phyloP scores from a whole-genome alignment of 2,329 filamentous ascomycete species.

The Ophiostoma ulmi region DNA sequence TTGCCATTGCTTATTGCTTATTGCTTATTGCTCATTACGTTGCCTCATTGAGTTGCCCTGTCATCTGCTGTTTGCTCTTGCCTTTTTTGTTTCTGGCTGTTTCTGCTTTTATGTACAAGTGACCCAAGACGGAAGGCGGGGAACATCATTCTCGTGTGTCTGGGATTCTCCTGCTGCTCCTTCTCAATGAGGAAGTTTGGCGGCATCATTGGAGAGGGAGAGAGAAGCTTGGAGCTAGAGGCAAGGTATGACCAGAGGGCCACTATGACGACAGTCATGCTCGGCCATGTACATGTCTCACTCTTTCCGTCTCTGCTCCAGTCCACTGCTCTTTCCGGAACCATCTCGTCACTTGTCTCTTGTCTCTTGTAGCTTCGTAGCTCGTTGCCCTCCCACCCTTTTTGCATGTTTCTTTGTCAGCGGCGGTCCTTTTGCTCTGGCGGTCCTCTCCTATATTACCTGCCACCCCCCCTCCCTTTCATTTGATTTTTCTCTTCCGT shows the following conservation, averaged over 20 bases:
- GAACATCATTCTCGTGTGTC: neutral
- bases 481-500: neutral
- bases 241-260: neutral
- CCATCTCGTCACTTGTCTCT: neutral
- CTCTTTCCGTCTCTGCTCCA: neutral
- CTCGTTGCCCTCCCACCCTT: conserved; percentile 6
- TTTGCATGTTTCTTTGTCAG: neutral
- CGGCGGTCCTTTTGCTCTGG: conserved; percentile 5
- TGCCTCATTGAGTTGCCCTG: neutral
- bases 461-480: conserved; percentile 9
- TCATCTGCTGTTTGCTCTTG: neutral
- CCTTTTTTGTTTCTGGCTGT: neutral
- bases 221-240: neutral
- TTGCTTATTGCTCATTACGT: neutral
- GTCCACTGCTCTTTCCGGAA: conserved; percentile 10
- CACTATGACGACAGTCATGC: conserved; percentile 12
- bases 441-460: conserved; percentile 12
- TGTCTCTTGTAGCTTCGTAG: neutral
- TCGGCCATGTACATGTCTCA: neutral
- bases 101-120: neutral
- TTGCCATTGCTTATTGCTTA: neutral
- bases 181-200: neutral
- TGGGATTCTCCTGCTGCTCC: neutral
- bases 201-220: neutral
- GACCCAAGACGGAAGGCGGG: conserved; percentile 1